Evolutionary conservation across 306 rosid species (phyloP).

Genomic region (Prunus campanulata): DNA sequence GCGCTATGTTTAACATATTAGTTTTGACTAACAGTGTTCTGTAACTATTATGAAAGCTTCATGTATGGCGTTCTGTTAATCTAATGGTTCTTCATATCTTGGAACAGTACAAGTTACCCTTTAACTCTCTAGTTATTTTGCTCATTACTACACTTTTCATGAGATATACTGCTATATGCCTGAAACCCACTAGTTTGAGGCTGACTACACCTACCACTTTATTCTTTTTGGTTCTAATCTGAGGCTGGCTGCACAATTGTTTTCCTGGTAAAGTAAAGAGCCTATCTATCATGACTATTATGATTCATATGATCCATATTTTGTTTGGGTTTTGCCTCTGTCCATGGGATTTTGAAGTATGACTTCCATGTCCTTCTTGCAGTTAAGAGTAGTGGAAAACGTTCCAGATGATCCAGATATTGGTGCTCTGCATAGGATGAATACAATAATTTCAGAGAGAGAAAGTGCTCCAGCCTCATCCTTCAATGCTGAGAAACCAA

Average conservation of each 20-base stretch:
- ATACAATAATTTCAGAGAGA: constrained; percentile 31
- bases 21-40: neutral
- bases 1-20: neutral
- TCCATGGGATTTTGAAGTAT: constrained; percentile 24
- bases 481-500: constrained; percentile 39
- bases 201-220: neutral
- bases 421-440: constrained; percentile 25
- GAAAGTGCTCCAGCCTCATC: constrained; percentile 40
- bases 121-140: neutral
- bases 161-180: neutral
- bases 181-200: neutral
- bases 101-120: neutral
- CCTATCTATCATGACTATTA: constrained; percentile 12
- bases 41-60: neutral
- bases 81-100: neutral
- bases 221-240: neutral
- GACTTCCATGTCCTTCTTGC: constrained; percentile 32
- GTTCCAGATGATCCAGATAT: constrained; percentile 35
- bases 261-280: neutral
- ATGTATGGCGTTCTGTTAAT: neutral
- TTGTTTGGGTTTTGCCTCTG: neutral
- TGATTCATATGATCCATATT: constrained; percentile 10
- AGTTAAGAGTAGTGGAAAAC: constrained; percentile 43
- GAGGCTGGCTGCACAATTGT: constrained; percentile 1
- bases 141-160: neutral